These are phyloP conservation scores for Cryptococcus hybrid DNA, from an alignment of 1,284 basidiomycete genomes.

Conservation along the genomic window DNA sequence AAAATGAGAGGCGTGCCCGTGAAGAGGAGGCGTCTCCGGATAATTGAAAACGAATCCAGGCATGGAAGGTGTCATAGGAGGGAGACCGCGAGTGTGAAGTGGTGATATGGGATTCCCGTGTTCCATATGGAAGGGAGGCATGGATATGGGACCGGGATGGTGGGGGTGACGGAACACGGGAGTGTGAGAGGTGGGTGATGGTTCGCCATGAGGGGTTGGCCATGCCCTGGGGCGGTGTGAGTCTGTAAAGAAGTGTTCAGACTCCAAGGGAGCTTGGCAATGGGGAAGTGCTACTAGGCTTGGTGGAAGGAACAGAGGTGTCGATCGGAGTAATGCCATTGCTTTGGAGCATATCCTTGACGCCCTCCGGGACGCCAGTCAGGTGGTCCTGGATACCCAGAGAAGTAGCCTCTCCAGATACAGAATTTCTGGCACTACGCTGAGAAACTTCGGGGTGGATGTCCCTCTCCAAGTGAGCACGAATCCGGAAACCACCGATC, in stretches of 20 bases:
- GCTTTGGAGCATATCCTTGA: not conserved
- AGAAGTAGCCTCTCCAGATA: not conserved
- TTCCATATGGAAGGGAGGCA: conserved; percentile 38
- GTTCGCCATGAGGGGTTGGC: conserved; percentile 2
- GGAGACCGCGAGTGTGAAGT: conserved; percentile 41
- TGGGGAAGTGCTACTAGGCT: conserved; percentile 3
- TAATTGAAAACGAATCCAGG: conserved; percentile 51
- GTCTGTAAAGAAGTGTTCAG: conserved; percentile 19
- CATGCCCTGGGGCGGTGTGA: not conserved
- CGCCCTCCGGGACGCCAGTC: not conserved
- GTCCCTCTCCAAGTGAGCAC: conserved; percentile 44
- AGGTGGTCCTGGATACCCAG: not conserved
- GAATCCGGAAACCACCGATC: conserved; percentile 39
- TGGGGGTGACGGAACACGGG: not conserved
- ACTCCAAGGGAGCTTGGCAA: conserved; percentile 17
- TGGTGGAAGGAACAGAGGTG: conserved; percentile 2
- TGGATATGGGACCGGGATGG: conserved; percentile 44
- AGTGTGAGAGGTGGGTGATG: not conserved
- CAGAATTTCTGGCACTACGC: not conserved
- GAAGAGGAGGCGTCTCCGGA: conserved; percentile 45
- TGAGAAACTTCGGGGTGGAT: conserved; percentile 1
- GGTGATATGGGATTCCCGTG: conserved; percentile 39
- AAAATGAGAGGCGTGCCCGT: conserved; percentile 34
- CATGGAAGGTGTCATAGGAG: conserved; percentile 52
- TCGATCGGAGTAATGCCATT: conserved; percentile 6